A percentile compares a stretch with the other conserved stretches of the same genome.
Evolutionary conservation across 2,329 filamentous ascomycete species (phyloP).

Genomic region (Cordyceps javanica): DNA sequence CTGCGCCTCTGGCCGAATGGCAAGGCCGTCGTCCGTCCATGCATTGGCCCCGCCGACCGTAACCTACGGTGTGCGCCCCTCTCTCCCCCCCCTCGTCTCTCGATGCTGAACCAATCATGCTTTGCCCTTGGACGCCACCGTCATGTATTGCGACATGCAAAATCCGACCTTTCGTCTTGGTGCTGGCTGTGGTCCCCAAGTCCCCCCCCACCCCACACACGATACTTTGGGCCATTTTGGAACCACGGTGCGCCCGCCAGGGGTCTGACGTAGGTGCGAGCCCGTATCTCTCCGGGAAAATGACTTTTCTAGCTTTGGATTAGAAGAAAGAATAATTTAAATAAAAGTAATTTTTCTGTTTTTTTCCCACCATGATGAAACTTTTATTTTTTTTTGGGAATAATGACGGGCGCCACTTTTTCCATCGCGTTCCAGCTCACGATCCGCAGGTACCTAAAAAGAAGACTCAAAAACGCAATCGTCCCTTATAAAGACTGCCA

Average conservation of each 20-base stretch:
- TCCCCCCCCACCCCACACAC: too few relatives aligned
- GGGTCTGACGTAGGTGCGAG: not conserved
- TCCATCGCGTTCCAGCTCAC: not conserved
- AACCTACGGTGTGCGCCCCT: not conserved
- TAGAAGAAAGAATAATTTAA: not conserved
- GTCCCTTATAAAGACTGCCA: constrained; percentile 9
- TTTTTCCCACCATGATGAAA: too few relatives aligned
- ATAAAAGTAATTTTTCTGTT: not conserved
- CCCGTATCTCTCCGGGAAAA: not conserved
- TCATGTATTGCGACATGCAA: constrained; percentile 8
- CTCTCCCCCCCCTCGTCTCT: not conserved
- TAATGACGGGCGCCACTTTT: not conserved
- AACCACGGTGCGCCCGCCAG: too few relatives aligned
- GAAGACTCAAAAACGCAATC: not conserved
- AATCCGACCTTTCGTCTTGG: too few relatives aligned
- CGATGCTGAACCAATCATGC: not conserved
- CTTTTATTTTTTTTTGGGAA: not conserved
- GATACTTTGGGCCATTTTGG: too few relatives aligned
- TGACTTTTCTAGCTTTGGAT: not conserved
- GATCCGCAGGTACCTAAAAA: not conserved
- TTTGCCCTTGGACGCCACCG: not conserved
- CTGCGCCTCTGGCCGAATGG: constrained; percentile 9
- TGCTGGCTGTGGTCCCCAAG: too few relatives aligned
- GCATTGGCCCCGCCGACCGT: constrained; percentile 7
- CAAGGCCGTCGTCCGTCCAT: too few relatives aligned